Base-by-base conservation (phyloP, 192 early-diverging fungal species). In the Backusella luteola region DNA sequence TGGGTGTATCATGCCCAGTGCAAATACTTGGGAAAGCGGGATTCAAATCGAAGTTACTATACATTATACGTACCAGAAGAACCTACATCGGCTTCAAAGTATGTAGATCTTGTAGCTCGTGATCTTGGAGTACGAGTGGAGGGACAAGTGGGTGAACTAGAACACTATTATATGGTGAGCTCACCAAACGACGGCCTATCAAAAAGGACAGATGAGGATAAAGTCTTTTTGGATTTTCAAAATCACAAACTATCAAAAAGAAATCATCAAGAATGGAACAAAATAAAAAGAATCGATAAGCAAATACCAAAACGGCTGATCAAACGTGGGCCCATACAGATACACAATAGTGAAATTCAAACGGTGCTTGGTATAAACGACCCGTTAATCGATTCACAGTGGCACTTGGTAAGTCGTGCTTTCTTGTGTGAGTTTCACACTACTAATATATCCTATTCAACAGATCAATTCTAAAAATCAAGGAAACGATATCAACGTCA, bases 401-500 rank as follows among this genome's bases (percentile, higher is more conserved):
- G 94, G 94, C 94, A 95, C 89, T 77, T 95, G 81, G 88, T 94
- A 77, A 83, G 80, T 79, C 9, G 19, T 0, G 7, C 0, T 34
- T 72, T 72, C 11, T 17, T 19, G 17, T n/a, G 0, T 49, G n/a
- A 4, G 42, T 44, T 17, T 67, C 19, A n/a, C 15, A 19, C 66
- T 67, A 35, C 29, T 67, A 19, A 67, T 32, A 67, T 6, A 67
- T n/a, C 6, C 4, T 44, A 15, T 44, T 44, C 15, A 44, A 67
- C 44, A 78, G 77, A 68, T 78, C 56, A 80, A 80, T 32, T 42
- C 32, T 36, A 42, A 71, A 19, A 29, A 72, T 21, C 26, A 56
- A 12, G 92, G 92, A 6, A 87, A 91, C 73, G 95, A 96, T 81
- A 86, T 96, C 70, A 96, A 96, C 83, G 86, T 96, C 23, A 92